A percentile compares a stretch with the other conserved stretches of the same genome.
Conservation (phyloP, 2,329 filamentous ascomycete species). For the Sporothrix euskadiensis region DNA sequence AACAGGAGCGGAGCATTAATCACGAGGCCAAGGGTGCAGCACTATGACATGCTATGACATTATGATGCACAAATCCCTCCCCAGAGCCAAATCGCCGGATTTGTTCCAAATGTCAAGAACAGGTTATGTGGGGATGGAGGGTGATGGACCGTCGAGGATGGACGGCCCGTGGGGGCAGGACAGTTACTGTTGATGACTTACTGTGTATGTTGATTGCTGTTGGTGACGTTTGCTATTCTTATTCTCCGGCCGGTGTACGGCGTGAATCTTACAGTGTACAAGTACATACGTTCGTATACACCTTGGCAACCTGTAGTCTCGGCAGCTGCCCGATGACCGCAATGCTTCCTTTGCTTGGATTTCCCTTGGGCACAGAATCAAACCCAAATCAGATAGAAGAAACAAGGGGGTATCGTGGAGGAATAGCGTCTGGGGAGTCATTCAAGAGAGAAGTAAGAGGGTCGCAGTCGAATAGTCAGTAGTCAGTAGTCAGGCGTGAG, state of each 20-base stretch:
- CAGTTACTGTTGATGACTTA: not conserved
- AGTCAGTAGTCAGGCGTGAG: not conserved
- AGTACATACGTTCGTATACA: no score
- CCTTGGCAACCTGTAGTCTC: not conserved
- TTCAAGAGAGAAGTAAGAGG: no score
- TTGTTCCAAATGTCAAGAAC: not conserved
- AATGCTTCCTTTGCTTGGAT: not conserved
- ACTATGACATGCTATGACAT: not conserved
- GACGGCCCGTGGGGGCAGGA: not conserved
- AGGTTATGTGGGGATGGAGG: not conserved
- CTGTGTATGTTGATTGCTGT: not conserved
- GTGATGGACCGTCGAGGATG: no score
- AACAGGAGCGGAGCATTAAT: not conserved
- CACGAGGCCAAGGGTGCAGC: not conserved
- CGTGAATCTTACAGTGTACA: no score
- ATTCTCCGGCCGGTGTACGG: not conserved
- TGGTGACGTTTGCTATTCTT: not conserved
- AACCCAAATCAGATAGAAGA: not conserved
- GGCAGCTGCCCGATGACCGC: not conserved
- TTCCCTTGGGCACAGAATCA: not conserved
- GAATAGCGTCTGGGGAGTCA: no score
- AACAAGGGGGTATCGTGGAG: not conserved
- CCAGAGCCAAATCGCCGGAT: constrained; percentile 4
- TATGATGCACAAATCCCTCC: not conserved
- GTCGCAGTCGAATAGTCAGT: not conserved